Evolutionary conservation across 2,329 filamentous ascomycete genomes (phyloP).

Genomic region (Paraphaeosphaeria sporulosa): DNA sequence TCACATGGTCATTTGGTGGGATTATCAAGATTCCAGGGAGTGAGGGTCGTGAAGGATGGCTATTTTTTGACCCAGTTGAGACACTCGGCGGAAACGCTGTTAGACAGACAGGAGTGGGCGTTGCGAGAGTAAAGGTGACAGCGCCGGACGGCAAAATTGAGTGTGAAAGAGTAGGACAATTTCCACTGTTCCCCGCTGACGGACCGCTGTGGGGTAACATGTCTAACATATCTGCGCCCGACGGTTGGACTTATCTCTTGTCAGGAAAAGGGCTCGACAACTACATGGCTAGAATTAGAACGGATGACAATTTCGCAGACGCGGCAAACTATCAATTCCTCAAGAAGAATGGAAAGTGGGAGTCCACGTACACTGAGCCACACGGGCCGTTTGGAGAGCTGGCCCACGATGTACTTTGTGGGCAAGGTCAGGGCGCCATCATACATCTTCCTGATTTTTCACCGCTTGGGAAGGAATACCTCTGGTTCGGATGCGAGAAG

Average conservation of each 20-base stretch:
- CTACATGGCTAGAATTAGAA: constrained; percentile 22
- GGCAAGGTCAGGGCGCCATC: constrained; percentile 23
- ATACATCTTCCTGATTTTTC: constrained; percentile 16
- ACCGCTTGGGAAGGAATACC: constrained; percentile 12
- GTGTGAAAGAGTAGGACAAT: constrained; percentile 16
- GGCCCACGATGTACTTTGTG: constrained; percentile 19
- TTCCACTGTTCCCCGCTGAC: constrained; percentile 17
- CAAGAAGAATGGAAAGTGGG: constrained; percentile 19
- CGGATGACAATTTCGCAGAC: constrained; percentile 16
- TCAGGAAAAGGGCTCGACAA: constrained; percentile 19
- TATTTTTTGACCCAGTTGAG: constrained; percentile 22
- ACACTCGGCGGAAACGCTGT: constrained; percentile 15
- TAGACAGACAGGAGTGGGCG: constrained; percentile 17
- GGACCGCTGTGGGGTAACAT: constrained; percentile 23
- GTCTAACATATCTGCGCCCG: constrained; percentile 17
- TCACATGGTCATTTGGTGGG: constrained; percentile 23
- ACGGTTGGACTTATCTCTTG: constrained; percentile 21
- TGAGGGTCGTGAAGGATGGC: constrained; percentile 17
- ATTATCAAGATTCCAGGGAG: constrained; percentile 16
- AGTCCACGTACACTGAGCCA: constrained; percentile 8
- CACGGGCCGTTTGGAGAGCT: constrained; percentile 23
- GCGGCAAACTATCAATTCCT: constrained; percentile 16
- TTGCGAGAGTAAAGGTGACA: constrained; percentile 16
- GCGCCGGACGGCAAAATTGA: constrained; percentile 5
- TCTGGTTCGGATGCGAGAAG: constrained; percentile 24